Conservation (phyloP, 352 stramenopile species). For the Phytophthora multivora region DNA sequence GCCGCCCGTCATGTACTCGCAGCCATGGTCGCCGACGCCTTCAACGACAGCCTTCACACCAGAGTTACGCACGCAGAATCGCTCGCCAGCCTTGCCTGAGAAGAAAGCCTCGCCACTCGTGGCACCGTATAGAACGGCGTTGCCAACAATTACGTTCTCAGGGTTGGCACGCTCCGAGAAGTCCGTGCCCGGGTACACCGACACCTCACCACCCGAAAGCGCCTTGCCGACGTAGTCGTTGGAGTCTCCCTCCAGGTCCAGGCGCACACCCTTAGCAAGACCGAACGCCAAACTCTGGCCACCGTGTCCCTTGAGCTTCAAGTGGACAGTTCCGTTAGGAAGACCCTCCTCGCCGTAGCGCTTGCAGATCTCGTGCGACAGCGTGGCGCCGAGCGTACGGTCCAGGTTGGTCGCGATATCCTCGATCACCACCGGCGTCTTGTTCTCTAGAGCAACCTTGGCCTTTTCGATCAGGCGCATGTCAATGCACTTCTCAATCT, state of each 20-base stretch:
- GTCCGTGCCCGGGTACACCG: constrained; percentile 83
- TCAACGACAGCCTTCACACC: constrained; percentile 96
- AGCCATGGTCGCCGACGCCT: constrained; percentile 96
- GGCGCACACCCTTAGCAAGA: constrained; percentile 92
- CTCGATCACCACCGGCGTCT: constrained; percentile 68
- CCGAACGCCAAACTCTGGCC: constrained; percentile 95
- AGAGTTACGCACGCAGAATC: constrained; percentile 97
- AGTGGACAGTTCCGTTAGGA: constrained; percentile 92
- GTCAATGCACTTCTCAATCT: constrained; percentile 89
- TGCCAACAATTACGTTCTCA: constrained; percentile 94
- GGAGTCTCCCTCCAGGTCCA: constrained; percentile 93
- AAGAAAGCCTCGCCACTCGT: constrained; percentile 95
- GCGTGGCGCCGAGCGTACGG: constrained; percentile 93
- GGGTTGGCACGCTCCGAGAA: constrained; percentile 71
- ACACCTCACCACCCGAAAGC: constrained; percentile 92
- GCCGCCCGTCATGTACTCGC: constrained; percentile 99
- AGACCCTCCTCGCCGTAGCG: constrained; percentile 91
- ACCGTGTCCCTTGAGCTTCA: constrained; percentile 94
- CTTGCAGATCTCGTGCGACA: constrained; percentile 95
- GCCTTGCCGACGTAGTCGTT: constrained; percentile 98
- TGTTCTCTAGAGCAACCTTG: constrained; percentile 82
- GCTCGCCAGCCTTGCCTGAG: constrained; percentile 94
- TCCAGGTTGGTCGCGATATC: constrained; percentile 92
- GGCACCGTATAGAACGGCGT: constrained; percentile 95
- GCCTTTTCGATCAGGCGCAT: constrained; percentile 92